Conservation (phyloP, 257 asterid species). For the Nicotiana noctiflora region DNA sequence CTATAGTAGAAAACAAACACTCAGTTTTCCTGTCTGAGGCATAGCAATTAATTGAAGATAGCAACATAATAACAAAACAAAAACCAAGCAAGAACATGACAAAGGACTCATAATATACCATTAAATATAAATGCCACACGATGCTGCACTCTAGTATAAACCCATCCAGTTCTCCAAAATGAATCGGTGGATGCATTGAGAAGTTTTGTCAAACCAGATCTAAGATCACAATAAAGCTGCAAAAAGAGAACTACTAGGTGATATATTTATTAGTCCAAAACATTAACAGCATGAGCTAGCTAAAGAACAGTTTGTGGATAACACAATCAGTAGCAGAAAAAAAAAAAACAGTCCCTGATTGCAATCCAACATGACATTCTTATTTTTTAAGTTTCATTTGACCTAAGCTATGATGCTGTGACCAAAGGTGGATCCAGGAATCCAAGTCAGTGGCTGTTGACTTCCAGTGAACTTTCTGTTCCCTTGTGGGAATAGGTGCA, state of each 20-base stretch:
- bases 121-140: constrained; percentile 60
- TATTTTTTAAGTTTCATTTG: background rate
- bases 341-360: background rate
- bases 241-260: constrained; percentile 13
- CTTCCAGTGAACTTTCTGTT: background rate
- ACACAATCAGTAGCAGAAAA: background rate
- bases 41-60: background rate
- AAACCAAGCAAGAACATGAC: constrained; percentile 5
- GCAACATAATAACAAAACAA: background rate
- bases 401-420: background rate
- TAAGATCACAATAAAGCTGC: constrained; percentile 66
- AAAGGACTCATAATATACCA: constrained; percentile 39
- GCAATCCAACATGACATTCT: background rate
- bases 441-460: background rate
- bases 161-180: constrained; percentile 87
- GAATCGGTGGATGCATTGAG: constrained; percentile 59
- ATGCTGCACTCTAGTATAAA: constrained; percentile 64
- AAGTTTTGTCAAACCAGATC: constrained; percentile 69
- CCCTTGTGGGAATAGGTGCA: background rate
- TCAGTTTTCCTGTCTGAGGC: constrained; percentile 16
- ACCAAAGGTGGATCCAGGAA: background rate
- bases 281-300: background rate
- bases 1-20: constrained; percentile 32
- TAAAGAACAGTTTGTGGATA: background rate
- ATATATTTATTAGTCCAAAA: background rate